A percentile compares a stretch with the other conserved stretches of the same genome.
Evolutionary conservation across 805 yeast genomes (phyloP).

Genomic region (Ogataea siamensis): DNA sequence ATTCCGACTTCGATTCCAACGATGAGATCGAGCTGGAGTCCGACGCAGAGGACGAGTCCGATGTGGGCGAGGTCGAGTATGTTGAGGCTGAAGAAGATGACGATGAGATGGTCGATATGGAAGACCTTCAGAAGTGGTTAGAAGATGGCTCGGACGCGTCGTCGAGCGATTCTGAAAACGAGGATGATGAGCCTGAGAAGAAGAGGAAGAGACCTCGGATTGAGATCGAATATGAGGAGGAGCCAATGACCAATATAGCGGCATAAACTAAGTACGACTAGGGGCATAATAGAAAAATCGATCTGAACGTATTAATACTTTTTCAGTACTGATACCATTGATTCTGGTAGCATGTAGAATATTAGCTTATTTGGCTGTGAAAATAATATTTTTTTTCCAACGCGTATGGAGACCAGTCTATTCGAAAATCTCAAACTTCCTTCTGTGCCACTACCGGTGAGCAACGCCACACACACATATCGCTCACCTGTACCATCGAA

Average conservation of each 20-base stretch:
- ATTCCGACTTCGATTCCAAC: conserved; percentile 50
- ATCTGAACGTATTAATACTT: background rate
- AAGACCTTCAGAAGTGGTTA: conserved; percentile 88
- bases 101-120: conserved; percentile 87
- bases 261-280: conserved; percentile 5
- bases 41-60: conserved; percentile 51
- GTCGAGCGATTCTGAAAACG: conserved; percentile 33
- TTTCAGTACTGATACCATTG: too few species aligned
- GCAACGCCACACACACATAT: conserved; percentile 46
- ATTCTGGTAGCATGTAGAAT: too few species aligned
- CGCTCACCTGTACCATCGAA: conserved; percentile 47
- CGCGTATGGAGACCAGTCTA: conserved; percentile 13
- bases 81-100: conserved; percentile 90
- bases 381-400: background rate
- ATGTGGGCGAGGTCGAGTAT: conserved; percentile 74
- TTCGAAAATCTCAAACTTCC: conserved; percentile 24
- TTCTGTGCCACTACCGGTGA: conserved; percentile 31
- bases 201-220: conserved; percentile 53
- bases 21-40: conserved; percentile 44
- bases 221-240: conserved; percentile 77
- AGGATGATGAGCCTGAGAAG: conserved; percentile 41
- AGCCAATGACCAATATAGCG: conserved; percentile 34
- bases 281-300: conserved; percentile 1
- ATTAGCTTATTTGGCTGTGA: too few species aligned
- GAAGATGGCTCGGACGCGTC: conserved; percentile 36